A percentile compares a stretch with the other conserved stretches of the same genome.
These are phyloP conservation scores for Mortierella sp. DNA, from an alignment of 371 early-diverging fungal species.

Conservation along the genomic window DNA sequence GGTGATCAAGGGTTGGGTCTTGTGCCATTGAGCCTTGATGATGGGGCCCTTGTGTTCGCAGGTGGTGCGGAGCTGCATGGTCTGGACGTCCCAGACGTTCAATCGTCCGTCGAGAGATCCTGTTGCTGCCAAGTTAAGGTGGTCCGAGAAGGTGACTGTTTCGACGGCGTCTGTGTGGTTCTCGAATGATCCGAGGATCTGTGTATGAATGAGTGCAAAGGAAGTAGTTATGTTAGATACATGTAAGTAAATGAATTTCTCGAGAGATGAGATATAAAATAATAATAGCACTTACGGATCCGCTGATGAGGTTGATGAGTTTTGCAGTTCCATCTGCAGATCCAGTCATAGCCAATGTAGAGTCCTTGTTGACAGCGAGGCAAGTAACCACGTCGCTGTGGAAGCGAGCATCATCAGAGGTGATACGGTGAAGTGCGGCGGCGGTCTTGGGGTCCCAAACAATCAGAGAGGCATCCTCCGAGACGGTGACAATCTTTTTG, in stretches of 20 bases:
- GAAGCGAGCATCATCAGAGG: constrained; percentile 89
- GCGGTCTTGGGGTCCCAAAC: constrained; percentile 97
- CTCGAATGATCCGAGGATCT: constrained; percentile 85
- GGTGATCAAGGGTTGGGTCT: constrained; percentile 72
- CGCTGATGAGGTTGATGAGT: constrained; percentile 81
- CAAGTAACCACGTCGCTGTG: constrained; percentile 87
- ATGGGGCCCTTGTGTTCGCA: constrained; percentile 88
- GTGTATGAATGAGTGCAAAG: constrained; percentile 7
- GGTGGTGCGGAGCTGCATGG: constrained; percentile 79
- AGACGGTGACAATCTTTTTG: constrained; percentile 87
- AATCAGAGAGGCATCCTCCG: constrained; percentile 88
- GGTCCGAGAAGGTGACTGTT: constrained; percentile 80
- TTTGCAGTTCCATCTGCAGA: constrained; percentile 84
- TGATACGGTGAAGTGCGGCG: constrained; percentile 69
- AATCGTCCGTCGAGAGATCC: constrained; percentile 92
- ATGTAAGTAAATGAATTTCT: not conserved
- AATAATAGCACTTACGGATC: constrained; percentile 64
- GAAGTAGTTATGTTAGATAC: not conserved
- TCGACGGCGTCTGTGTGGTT: constrained; percentile 86
- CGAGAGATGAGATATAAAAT: not conserved
- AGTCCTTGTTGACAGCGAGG: constrained; percentile 82
- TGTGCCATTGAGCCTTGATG: constrained; percentile 81
- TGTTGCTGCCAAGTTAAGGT: constrained; percentile 83
- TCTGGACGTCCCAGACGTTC: constrained; percentile 89
- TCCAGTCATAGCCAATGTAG: constrained; percentile 86